These are phyloP conservation scores for Xylaria sp. DNA, from an alignment of 2,329 filamentous ascomycete genomes.

Conservation along the genomic window DNA sequence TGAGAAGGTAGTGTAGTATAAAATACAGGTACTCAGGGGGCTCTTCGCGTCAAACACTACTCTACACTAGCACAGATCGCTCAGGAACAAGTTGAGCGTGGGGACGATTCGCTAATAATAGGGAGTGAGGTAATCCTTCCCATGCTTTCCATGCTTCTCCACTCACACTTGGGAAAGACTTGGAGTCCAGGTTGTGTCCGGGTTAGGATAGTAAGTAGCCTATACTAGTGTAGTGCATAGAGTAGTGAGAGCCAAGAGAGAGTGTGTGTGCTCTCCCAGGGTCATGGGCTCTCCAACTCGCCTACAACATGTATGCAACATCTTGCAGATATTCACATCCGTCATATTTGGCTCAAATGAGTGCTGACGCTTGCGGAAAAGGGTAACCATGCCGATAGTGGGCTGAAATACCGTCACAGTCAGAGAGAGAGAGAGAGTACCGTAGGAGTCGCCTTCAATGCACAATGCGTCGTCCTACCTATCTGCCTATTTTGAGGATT, in stretches of 20 bases:
- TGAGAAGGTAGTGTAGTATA: neutral
- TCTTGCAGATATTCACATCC: constrained; percentile 30
- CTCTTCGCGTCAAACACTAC: constrained; percentile 4
- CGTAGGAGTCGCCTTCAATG: constrained; percentile 2
- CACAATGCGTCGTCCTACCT: constrained; percentile 13
- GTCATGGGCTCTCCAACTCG: constrained; percentile 25
- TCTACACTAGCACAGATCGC: constrained; percentile 12
- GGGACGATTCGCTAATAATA: constrained; percentile 29
- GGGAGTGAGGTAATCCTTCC: constrained; percentile 13
- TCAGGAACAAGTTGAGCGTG: constrained; percentile 28
- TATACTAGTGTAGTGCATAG: neutral
- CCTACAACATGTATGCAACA: constrained; percentile 28
- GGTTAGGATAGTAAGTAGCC: constrained; percentile 3
- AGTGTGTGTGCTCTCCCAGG: neutral
- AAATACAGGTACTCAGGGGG: neutral
- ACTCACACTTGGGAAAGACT: constrained; percentile 25
- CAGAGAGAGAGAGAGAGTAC: constrained; percentile 1
- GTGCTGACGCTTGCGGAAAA: constrained; percentile 29
- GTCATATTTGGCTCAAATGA: constrained; percentile 25
- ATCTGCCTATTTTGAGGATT: neutral
- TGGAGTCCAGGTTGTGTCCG: constrained; percentile 1
- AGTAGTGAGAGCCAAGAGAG: constrained; percentile 11
- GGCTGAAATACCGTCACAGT: constrained; percentile 17
- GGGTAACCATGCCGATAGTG: constrained; percentile 20
- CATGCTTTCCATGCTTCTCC: constrained; percentile 18